phyloP scores from a whole-genome alignment of 2,329 filamentous ascomycete genomes.

The Fusarium musae region DNA sequence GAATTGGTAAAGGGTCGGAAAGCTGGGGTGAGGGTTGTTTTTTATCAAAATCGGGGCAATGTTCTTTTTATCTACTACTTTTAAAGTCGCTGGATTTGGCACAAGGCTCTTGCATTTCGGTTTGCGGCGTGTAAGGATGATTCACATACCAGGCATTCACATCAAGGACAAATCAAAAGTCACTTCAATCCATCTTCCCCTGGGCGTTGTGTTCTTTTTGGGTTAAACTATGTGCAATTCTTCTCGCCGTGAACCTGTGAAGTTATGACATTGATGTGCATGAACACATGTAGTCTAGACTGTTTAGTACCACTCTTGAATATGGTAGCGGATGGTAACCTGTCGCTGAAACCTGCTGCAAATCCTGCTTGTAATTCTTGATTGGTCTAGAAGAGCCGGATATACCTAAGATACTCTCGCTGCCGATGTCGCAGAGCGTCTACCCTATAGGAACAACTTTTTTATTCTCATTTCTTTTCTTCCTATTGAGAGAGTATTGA shows the following conservation, averaged over 20 bases:
- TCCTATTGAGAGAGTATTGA: too few species aligned
- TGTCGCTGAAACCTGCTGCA: too few species aligned
- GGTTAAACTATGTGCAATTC: constrained; percentile 20
- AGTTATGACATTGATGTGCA: not conserved
- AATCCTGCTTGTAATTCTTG: not conserved
- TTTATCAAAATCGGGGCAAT: constrained; percentile 37
- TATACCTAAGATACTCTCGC: not conserved
- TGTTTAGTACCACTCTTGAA: too few species aligned
- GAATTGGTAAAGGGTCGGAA: constrained; percentile 18
- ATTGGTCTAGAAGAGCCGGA: not conserved
- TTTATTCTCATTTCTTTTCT: not conserved
- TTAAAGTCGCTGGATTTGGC: constrained; percentile 55
- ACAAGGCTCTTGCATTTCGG: constrained; percentile 62
- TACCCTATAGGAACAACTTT: not conserved
- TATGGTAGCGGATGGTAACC: too few species aligned
- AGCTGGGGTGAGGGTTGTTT: constrained; percentile 8
- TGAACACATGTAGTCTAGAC: not conserved
- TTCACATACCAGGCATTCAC: constrained; percentile 62
- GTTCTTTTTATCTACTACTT: constrained; percentile 38
- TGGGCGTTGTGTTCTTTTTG: constrained; percentile 19
- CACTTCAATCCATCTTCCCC: constrained; percentile 43
- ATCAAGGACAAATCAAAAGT: constrained; percentile 58
- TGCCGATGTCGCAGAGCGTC: not conserved
- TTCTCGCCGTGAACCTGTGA: constrained; percentile 11
- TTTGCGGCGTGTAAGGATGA: constrained; percentile 63